Evolutionary conservation across 140 eudicot species (phyloP), one percentile per base, ranked within the genome.

Genomic region (Oenanthe javanica): DNA sequence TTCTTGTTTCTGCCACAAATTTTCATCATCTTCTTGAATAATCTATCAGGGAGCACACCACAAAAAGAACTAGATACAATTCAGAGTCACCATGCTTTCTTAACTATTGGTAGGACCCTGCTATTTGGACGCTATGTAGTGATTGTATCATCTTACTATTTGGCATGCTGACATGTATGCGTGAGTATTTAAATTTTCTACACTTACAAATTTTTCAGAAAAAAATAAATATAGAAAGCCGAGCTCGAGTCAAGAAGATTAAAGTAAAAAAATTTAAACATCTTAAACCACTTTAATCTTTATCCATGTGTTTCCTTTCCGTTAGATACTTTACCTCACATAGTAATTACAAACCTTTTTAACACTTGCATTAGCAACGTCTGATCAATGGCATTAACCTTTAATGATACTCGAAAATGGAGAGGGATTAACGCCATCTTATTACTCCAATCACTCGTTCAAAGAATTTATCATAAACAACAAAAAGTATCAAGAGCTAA

Each of bases 1-100:
- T 46, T n/a, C 55, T 46, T 46, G 57, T 74, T 73, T 46, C 76
- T 42, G 76, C 27, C 77, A 74, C 77, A 74, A 74, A 74, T 5
- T 45, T 74, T 21, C 40, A 74, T 74, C 38, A 7, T n/a, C 54
- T 43, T 31, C 36, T 31, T 31, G 36, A 31, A 31, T 45, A 3
- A 45, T 21, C 54, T 43, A 18, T 19, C 13, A 69, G 46, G 47
- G 46, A 27, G 74, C 36, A 15, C 75, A 36, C 47, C 50, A 18
- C 49, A 40, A 18, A 38, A n/a, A 19, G 52, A 72, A 69, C 74
- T 42, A 72, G 76, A 38, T 43, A 42, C 76, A 72, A 72, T 16
- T 4, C 47, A 71, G 49, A 71, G 76, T 40, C 46, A 0, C 74
- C 74, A 69, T 69, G 74, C 74, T 69, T 69, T 69, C 70, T 23